Evolutionary conservation across 1,139 yeast genomes (phyloP).

Genomic region (Scheffersomyces parashehatae): DNA sequence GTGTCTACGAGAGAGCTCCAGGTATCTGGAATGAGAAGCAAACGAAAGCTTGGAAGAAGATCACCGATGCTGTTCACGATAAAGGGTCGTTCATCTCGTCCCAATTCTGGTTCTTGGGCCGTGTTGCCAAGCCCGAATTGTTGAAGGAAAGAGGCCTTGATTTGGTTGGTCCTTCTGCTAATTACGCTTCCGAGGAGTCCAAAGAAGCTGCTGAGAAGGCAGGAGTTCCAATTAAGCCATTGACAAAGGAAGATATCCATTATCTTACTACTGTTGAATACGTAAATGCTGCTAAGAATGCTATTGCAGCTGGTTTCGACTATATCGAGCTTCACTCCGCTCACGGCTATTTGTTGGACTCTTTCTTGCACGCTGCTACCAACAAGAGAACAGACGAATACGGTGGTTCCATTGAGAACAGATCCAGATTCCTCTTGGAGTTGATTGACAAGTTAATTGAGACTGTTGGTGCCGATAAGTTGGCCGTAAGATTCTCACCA

Average conservation of each 20-base stretch:
- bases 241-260: conserved; percentile 12
- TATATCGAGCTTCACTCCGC: conserved; percentile 18
- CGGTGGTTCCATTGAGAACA: conserved; percentile 19
- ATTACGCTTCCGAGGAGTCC: conserved; percentile 7
- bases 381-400: conserved; percentile 18
- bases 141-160: conserved; percentile 12
- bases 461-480: conserved; percentile 9
- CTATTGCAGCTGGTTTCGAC: conserved; percentile 18
- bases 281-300: conserved; percentile 17
- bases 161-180: conserved; percentile 23
- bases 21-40: conserved; percentile 16
- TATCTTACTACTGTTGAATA: conserved; percentile 8
- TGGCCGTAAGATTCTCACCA: conserved; percentile 14
- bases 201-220: conserved; percentile 10
- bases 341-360: conserved; percentile 17
- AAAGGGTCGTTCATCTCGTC: conserved; percentile 10
- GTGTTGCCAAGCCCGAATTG: conserved; percentile 14
- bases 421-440: conserved; percentile 14
- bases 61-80: conserved; percentile 13
- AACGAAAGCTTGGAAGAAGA: conserved; percentile 15
- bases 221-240: conserved; percentile 10
- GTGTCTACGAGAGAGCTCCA: conserved; percentile 14
- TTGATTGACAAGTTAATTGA: conserved; percentile 17
- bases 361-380: conserved; percentile 12
- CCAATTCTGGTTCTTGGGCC: conserved; percentile 16